Conservation (phyloP, 1,284 basidiomycete genomes). For the Pseudozyma sp. region DNA sequence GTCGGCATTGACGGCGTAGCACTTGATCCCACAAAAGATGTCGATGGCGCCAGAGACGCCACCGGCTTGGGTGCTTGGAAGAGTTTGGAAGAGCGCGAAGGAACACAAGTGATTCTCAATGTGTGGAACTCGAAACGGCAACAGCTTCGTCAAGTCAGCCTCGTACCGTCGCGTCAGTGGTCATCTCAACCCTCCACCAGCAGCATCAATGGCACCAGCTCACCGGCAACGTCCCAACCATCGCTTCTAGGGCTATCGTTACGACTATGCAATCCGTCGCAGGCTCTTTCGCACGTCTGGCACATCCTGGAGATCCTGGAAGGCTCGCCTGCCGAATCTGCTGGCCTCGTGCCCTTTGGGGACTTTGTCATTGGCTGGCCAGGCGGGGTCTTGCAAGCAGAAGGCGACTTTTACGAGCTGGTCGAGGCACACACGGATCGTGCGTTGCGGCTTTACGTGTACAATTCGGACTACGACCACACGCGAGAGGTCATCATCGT, state of each 20-base stretch:
- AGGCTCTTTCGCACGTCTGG: slow-evolving; percentile 75
- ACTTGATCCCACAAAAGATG: slow-evolving; percentile 53
- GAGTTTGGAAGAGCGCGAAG: slow-evolving; percentile 84
- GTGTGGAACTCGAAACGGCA: slow-evolving; percentile 93
- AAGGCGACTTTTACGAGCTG: slow-evolving; percentile 95
- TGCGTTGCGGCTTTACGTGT: slow-evolving; percentile 91
- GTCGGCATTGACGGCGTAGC: slow-evolving; percentile 79
- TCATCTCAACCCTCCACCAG: slow-evolving; percentile 57
- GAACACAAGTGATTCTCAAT: slow-evolving; percentile 79
- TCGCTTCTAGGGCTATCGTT: slow-evolving; percentile 91
- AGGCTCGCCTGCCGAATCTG: slow-evolving; percentile 87
- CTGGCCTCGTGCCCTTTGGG: slow-evolving; percentile 84
- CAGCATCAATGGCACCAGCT: slow-evolving; percentile 44
- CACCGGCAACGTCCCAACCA: slow-evolving; percentile 68
- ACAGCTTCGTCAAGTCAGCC: slow-evolving; percentile 82
- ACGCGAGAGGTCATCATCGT: slow-evolving; percentile 68
- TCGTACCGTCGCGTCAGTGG: slow-evolving; percentile 88
- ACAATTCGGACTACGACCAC: slow-evolving; percentile 91
- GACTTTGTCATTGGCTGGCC: slow-evolving; percentile 95
- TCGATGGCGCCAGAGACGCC: slow-evolving; percentile 39
- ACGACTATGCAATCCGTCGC: slow-evolving; percentile 76
- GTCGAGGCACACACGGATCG: slow-evolving; percentile 94
- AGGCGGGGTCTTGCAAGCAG: slow-evolving; percentile 83
- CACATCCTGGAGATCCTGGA: slow-evolving; percentile 96
- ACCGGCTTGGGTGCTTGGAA: slow-evolving; percentile 60